phyloP scores from a whole-genome alignment of 768 basidiomycete genomes.

The Suillus hirtellus region DNA sequence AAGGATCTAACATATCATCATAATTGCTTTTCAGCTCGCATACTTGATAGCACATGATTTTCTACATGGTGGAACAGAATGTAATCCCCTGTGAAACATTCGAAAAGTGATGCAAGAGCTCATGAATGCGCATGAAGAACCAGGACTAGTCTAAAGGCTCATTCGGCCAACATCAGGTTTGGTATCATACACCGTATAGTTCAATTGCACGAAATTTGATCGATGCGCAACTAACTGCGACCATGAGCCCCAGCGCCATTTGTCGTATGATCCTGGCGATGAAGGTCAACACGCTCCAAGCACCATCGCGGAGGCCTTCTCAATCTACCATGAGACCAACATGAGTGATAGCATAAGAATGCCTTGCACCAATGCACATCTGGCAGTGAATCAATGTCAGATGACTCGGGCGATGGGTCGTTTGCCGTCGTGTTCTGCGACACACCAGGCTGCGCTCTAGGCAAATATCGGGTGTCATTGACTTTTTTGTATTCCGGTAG shows the following conservation, averaged over 20 bases:
- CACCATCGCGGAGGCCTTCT: background rate
- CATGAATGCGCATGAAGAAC: background rate
- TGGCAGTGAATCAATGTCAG: background rate
- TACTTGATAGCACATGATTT: conserved; percentile 11
- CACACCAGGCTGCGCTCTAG: background rate
- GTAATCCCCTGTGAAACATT: background rate
- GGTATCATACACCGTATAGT: background rate
- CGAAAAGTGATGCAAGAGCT: background rate
- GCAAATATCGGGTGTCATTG: background rate
- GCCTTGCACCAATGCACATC: background rate
- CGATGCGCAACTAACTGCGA: background rate
- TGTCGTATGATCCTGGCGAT: background rate
- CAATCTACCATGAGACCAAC: conserved; percentile 4
- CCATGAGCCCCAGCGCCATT: background rate
- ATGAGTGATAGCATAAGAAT: background rate
- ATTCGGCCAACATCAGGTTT: background rate
- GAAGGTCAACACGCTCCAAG: background rate
- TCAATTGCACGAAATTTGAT: background rate
- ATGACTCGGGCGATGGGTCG: background rate
- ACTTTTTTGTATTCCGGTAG: conserved; percentile 2
- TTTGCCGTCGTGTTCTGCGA: background rate
- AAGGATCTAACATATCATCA: conserved; percentile 13
- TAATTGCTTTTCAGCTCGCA: conserved; percentile 9
- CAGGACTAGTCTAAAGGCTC: background rate
- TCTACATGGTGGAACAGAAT: conserved; percentile 9